Evolutionary conservation across 192 early-diverging fungal species (phyloP), one percentile per base, ranked within the genome.

Genomic region (Podila epigama): DNA sequence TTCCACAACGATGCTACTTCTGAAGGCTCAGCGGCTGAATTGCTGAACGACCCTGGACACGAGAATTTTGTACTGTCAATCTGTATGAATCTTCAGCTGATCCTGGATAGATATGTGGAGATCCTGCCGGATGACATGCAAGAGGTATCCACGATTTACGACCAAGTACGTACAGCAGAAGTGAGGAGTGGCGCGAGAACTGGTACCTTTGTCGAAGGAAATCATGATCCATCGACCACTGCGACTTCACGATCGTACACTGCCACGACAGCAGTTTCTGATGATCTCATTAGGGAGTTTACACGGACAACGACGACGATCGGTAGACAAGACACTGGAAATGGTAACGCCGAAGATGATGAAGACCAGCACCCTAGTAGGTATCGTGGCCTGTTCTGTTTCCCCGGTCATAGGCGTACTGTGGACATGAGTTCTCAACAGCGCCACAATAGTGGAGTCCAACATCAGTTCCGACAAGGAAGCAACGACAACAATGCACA

Each of bases 41-140:
- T 64, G 9, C 44, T 62, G 28, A 77, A 68, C 27, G 73, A 77
- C 28, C 66, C 73, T 11, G 73, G 73, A 0, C 73, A 77, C 16
- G 73, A 77, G 33, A 77, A 57, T 32, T 77, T 77, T 68, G 73
- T 77, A 8, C 33, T 68, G 61, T 32, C 56, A 0, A 77, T 77
- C 13, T 77, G 73, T 22, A 58, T 33, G 37, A 77, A 77, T 34
- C 37, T 77, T 20, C 73, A 77, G 51, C 53, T 77, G 9, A 68
- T 77, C 12, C 42, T 77, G 52, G 73, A 77, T 18, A 61, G 73
- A 36, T 60, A 53, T 54, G 61, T 77, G 11, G 73, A 77, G 29
- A 77, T 77, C 37, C 68, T 68, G 51, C 73, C 73, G 0, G 73
- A 77, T n/a, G 25, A 77, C 31, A 66, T 68, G 27, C 22, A 33